Percentiles rank a stretch among this genome's conserved stretches.
Evolutionary conservation across 495 filamentous ascomycete genomes (phyloP).

Genomic region (Xylaria scruposa): DNA sequence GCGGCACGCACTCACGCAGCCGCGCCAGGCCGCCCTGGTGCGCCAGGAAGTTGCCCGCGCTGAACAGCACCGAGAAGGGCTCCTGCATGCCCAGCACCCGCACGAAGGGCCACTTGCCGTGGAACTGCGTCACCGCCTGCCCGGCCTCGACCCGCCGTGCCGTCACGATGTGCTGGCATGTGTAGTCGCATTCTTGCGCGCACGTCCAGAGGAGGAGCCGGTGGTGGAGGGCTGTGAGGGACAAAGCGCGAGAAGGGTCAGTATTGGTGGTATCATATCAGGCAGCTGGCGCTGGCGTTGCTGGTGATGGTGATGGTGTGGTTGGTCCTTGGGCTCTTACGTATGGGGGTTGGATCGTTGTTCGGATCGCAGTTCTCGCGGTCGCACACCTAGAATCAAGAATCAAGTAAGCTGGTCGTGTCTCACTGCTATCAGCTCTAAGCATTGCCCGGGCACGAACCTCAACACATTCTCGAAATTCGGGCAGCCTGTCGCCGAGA

Average conservation of each 20-base stretch:
- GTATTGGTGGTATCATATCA: background rate
- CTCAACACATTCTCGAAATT: conserved; percentile 88
- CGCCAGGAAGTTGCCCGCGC: conserved; percentile 85
- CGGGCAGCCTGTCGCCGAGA: conserved; percentile 82
- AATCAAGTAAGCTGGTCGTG: background rate
- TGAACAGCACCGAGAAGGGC: conserved; percentile 91
- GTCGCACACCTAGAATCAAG: conserved; percentile 70
- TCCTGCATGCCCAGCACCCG: conserved; percentile 93
- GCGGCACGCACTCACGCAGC: conserved; percentile 71
- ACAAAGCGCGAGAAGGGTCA: background rate
- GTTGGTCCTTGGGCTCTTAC: conserved; percentile 48
- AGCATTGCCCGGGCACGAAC: conserved; percentile 52
- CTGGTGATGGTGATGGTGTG: too few species aligned
- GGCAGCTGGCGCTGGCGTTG: background rate
- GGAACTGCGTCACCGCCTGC: conserved; percentile 83
- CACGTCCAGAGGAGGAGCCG: conserved; percentile 81
- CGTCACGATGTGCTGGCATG: conserved; percentile 95
- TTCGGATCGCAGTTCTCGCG: conserved; percentile 74
- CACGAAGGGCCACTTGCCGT: conserved; percentile 99
- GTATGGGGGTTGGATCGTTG: conserved; percentile 55
- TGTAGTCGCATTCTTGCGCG: conserved; percentile 94
- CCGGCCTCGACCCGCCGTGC: conserved; percentile 68
- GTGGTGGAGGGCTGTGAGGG: conserved; percentile 64
- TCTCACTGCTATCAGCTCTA: background rate
- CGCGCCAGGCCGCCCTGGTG: conserved; percentile 79